Evolutionary conservation across 345 rosid species (phyloP).

Genomic region (Heritiera fomes): DNA sequence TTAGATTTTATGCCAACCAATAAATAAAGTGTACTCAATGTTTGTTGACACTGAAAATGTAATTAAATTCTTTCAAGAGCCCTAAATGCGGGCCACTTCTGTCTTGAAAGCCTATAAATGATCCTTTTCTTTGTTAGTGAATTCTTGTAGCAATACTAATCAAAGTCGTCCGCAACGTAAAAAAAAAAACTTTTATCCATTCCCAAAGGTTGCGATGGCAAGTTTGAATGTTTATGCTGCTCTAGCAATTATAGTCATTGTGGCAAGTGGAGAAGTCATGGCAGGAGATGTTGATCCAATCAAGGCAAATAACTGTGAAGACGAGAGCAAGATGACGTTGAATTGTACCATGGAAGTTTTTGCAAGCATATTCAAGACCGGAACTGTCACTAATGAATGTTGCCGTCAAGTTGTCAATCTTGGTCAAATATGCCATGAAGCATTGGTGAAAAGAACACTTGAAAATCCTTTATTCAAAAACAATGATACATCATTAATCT

Average conservation of each 20-base stretch:
- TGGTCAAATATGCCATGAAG: neutral
- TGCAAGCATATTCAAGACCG: neutral
- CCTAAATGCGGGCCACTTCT: no score
- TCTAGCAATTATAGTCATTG: no score
- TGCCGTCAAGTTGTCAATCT: neutral
- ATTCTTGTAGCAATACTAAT: neutral
- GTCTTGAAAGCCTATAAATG: no score
- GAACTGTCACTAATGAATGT: neutral
- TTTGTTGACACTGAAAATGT: neutral
- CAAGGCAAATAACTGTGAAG: neutral
- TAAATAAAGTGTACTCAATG: no score
- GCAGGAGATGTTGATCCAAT: neutral
- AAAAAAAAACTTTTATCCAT: no score
- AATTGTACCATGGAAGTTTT: neutral
- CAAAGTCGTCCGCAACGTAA: neutral
- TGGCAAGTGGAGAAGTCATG: neutral
- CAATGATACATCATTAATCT: neutral
- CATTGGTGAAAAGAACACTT: neutral
- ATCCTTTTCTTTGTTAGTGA: no score
- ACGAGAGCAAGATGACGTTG: neutral
- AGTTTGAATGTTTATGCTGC: no score
- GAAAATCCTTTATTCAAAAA: no score
- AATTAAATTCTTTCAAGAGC: no score
- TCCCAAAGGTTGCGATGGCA: no score
- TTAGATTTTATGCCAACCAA: no score